Evolutionary conservation across 129 eudicot species (phyloP), one percentile per base, ranked within the genome.

Genomic region (Centella asiatica): DNA sequence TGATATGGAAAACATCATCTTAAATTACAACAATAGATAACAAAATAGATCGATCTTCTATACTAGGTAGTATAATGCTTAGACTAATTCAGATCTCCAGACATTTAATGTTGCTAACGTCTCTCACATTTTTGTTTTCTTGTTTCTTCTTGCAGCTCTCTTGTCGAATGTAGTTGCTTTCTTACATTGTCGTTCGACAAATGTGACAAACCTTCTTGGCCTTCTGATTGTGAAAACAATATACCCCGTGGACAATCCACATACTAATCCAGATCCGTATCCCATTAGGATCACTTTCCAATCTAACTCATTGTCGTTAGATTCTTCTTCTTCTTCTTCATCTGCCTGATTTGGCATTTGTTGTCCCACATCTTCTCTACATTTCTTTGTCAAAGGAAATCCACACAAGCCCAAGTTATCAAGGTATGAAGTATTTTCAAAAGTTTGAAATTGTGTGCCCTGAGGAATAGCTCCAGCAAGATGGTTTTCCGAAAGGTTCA

Each of bases 401-500:
- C 62, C 62, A 31, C 62, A 58, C 47, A 58, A 36, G 14, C 0
- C 62, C 0, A 10, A 32, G 45, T 57, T 57, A 32, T 26, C 62
- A 2, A 2, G 5, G 28, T 57, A 57, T n/a, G 62, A 57, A 57
- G n/a, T 23, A 32, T 33, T 33, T 9, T 26, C 20, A 11, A 57
- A 57, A 31, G 62, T 57, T 26, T 36, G n/a, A 15, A 57, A 19
- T 12, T 57, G 62, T 31, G 5, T 36, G 5, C 55, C 55, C 12
- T 27, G 69, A 18, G 75, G 69, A 40, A 62, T 42, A 13, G 3
- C 27, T 52, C 64, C 69, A 0, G 14, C 22, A 25, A 70, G 69
- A 49, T 50, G 63, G 46, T 70, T 62, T n/a, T 39, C n/a, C 8
- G 56, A 51, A 31, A 61, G 63, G 6, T 70, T 62, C 26, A 62